These are phyloP conservation scores for Cytidiella melzeri DNA, from an alignment of 768 basidiomycete genomes.

Conservation along the genomic window DNA sequence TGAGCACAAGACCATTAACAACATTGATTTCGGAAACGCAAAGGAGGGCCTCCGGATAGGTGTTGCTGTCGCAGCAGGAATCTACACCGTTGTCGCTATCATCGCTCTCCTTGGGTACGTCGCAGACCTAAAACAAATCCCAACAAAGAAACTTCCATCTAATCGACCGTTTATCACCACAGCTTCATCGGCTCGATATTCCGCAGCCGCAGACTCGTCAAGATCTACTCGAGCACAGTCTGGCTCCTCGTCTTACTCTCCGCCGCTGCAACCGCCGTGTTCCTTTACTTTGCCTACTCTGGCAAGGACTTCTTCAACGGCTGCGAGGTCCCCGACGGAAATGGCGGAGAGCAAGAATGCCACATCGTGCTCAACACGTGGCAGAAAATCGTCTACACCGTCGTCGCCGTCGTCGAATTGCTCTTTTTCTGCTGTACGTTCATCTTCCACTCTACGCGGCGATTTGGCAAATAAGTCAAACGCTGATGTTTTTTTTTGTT, in stretches of 20 bases:
- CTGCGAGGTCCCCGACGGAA: slow-evolving; percentile 10
- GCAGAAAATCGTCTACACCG: slow-evolving; percentile 19
- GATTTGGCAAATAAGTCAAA: too few relatives aligned
- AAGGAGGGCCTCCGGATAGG: slow-evolving; percentile 9
- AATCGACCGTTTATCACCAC: too few relatives aligned
- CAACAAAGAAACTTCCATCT: too few relatives aligned
- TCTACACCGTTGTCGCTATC: slow-evolving; percentile 21
- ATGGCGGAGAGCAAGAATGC: slow-evolving; percentile 15
- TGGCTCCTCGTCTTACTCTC: slow-evolving; percentile 20
- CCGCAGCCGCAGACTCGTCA: slow-evolving; percentile 23
- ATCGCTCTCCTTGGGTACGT: slow-evolving; percentile 24
- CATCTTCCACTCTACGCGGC: too few relatives aligned
- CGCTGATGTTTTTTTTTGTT: background rate
- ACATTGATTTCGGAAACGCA: slow-evolving; percentile 10
- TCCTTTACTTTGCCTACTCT: slow-evolving; percentile 19
- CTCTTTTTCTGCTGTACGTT: slow-evolving; percentile 22
- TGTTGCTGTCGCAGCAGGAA: slow-evolving; percentile 14
- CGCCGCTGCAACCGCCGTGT: slow-evolving; percentile 13
- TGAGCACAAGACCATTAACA: slow-evolving; percentile 6
- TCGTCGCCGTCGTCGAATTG: slow-evolving; percentile 14
- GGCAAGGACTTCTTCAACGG: slow-evolving; percentile 15
- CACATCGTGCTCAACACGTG: slow-evolving; percentile 14
- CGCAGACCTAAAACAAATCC: too few relatives aligned
- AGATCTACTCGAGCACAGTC: slow-evolving; percentile 20
- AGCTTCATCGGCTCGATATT: slow-evolving; percentile 24